Percentiles rank a stretch among this genome's conserved stretches.
phyloP scores from a whole-genome alignment of 2,329 filamentous ascomycete genomes.

The Nigrograna mackinnonii region DNA sequence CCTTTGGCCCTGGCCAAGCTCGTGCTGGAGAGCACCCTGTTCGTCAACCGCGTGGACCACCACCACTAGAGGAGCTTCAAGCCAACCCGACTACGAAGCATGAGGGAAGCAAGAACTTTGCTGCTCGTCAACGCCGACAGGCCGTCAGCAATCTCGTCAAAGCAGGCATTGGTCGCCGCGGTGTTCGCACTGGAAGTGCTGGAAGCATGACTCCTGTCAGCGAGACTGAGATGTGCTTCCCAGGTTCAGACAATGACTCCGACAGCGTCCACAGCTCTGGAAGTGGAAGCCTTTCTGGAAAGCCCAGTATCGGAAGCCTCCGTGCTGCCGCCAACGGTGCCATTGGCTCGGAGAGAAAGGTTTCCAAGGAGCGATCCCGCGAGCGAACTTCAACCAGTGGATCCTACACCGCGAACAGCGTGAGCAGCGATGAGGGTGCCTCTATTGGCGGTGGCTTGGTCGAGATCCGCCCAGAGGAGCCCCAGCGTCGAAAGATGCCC shows the following conservation, averaged over 20 bases:
- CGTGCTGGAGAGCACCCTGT: constrained; percentile 93
- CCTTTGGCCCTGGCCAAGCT: constrained; percentile 89
- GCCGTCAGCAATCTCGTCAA: constrained; percentile 91
- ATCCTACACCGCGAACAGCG: constrained; percentile 63
- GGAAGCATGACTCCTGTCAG: constrained; percentile 90
- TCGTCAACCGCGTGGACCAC: constrained; percentile 90
- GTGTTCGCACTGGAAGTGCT: constrained; percentile 65
- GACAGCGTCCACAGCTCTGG: constrained; percentile 60
- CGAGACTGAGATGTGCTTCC: constrained; percentile 72
- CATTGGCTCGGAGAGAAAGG: constrained; percentile 85
- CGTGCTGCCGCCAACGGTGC: constrained; percentile 80
- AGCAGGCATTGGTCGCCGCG: constrained; percentile 83
- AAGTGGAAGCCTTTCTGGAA: constrained; percentile 80
- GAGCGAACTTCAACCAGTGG: constrained; percentile 39
- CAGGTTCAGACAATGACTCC: constrained; percentile 68
- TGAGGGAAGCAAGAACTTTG: constrained; percentile 97
- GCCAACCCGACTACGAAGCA: constrained; percentile 89
- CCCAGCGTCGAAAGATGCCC: constrained; percentile 77
- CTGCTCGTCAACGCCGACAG: constrained; percentile 85
- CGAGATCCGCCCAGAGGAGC: constrained; percentile 55
- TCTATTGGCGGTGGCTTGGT: constrained; percentile 60
- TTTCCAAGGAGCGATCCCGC: constrained; percentile 40
- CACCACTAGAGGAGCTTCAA: constrained; percentile 86
- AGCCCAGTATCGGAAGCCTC: constrained; percentile 73
- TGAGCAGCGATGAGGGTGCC: constrained; percentile 64